These are phyloP conservation scores for Datura wrightii DNA, from an alignment of 257 asterid genomes.

Conservation along the genomic window DNA sequence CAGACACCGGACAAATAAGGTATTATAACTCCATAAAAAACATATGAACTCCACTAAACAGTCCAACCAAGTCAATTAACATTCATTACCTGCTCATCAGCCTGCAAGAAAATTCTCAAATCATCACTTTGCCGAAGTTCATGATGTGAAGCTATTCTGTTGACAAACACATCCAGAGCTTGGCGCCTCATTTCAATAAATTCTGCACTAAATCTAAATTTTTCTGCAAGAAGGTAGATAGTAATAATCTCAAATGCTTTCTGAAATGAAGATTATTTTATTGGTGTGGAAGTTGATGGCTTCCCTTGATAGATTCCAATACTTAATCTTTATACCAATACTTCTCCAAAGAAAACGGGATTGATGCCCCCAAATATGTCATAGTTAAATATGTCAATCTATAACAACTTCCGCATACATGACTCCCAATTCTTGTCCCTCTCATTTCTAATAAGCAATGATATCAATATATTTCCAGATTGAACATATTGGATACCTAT, in stretches of 20 bases:
- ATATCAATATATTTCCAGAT: neutral
- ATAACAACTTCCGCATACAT: neutral
- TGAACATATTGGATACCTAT: neutral
- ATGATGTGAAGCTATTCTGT: slow-evolving; percentile 86
- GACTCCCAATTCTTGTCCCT: neutral
- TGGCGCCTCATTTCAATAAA: slow-evolving; percentile 98
- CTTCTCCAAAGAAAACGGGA: neutral
- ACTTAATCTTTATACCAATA: neutral
- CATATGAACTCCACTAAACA: slow-evolving; percentile 4
- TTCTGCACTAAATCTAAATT: slow-evolving; percentile 91
- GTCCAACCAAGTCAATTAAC: neutral
- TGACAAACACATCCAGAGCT: slow-evolving; percentile 85
- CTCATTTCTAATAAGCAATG: slow-evolving; percentile 2
- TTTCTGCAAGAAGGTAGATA: slow-evolving; percentile 59
- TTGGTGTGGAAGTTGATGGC: slow-evolving; percentile 6
- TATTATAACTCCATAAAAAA: neutral
- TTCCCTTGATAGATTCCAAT: neutral
- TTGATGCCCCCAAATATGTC: neutral
- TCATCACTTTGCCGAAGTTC: slow-evolving; percentile 88
- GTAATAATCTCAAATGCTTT: slow-evolving; percentile 35
- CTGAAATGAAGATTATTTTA: neutral
- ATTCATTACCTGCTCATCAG: slow-evolving; percentile 86
- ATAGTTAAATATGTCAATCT: slow-evolving; percentile 11
- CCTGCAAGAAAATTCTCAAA: slow-evolving; percentile 84
- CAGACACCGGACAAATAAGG: neutral